Evolutionary conservation across 1,139 yeast genomes (phyloP).

Genomic region (Geotrichum phurueaensis): DNA sequence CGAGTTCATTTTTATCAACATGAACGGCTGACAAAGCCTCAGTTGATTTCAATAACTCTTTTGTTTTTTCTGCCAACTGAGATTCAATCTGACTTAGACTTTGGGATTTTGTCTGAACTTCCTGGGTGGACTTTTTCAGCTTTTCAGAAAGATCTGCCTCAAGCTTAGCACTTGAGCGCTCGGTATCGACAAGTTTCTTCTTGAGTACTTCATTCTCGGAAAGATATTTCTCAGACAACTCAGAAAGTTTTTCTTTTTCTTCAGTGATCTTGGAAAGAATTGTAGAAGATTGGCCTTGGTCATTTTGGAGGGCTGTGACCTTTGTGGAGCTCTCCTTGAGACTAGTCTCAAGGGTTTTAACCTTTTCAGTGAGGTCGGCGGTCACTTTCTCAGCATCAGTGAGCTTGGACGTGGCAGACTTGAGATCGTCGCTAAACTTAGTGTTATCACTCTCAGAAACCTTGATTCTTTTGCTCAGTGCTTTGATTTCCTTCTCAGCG

Average conservation of each 20-base stretch:
- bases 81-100: conserved; percentile 15
- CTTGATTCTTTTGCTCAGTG: neutral
- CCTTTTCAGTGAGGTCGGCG: neutral
- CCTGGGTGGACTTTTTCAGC: conserved; percentile 17
- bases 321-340: conserved; percentile 36
- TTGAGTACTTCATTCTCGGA: conserved; percentile 12
- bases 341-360: conserved; percentile 1
- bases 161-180: conserved; percentile 9
- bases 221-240: conserved; percentile 9
- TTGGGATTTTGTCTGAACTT: conserved; percentile 16
- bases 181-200: conserved; percentile 11
- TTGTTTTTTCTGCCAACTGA: conserved; percentile 15
- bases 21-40: conserved; percentile 17
- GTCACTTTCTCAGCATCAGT: neutral
- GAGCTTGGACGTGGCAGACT: neutral
- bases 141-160: conserved; percentile 16
- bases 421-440: neutral
- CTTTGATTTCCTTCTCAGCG: neutral
- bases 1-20: conserved; percentile 16
- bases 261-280: conserved; percentile 2
- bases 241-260: conserved; percentile 8
- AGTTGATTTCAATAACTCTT: conserved; percentile 17
- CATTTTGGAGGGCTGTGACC: conserved; percentile 25
- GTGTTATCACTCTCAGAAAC: conserved; percentile 1
- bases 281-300: neutral